Conservation (phyloP, 805 yeast genomes). For the Ogataea henricii region DNA sequence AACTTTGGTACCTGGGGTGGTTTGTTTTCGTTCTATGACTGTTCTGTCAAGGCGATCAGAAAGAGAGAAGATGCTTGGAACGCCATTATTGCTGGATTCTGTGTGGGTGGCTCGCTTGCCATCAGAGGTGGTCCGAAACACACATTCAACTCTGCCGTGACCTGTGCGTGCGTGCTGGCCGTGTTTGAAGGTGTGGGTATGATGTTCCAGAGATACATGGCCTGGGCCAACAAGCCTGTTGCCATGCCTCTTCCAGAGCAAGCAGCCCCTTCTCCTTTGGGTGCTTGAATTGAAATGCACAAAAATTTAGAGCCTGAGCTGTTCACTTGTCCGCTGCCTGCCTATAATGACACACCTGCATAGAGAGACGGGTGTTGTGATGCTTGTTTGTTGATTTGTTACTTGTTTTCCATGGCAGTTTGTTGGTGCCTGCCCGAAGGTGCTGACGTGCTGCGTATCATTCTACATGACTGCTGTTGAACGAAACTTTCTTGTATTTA, state of each 20-base stretch:
- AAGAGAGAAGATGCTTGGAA: conserved; percentile 99
- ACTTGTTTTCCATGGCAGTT: conserved; percentile 2
- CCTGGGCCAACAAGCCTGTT: conserved; percentile 75
- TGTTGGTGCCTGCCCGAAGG: conserved; percentile 9
- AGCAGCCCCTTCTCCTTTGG: conserved; percentile 29
- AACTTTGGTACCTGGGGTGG: conserved; percentile 99
- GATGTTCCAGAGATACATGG: conserved; percentile 89
- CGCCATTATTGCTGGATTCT: conserved; percentile 96
- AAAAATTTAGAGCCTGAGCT: not conserved
- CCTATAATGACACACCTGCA: conserved; percentile 3
- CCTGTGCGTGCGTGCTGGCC: conserved; percentile 96
- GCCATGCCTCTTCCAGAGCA: conserved; percentile 60
- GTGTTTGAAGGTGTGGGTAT: conserved; percentile 98
- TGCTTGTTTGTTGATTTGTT: conserved; percentile 5
- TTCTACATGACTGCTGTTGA: conserved; percentile 5
- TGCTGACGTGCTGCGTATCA: not conserved
- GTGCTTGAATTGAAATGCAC: no score
- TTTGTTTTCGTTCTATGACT: conserved; percentile 90
- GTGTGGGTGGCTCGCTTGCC: conserved; percentile 97
- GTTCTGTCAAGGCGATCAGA: conserved; percentile 92
- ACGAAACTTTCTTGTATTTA: conserved; percentile 11
- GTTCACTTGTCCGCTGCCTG: conserved; percentile 8
- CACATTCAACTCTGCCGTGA: conserved; percentile 92
- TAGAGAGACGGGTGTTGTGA: conserved; percentile 2
- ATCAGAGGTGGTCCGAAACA: conserved; percentile 99